A percentile compares a stretch with the other conserved stretches of the same genome.
phyloP scores from a whole-genome alignment of 768 basidiomycete species.

The Leucocoprinus leucothites region DNA sequence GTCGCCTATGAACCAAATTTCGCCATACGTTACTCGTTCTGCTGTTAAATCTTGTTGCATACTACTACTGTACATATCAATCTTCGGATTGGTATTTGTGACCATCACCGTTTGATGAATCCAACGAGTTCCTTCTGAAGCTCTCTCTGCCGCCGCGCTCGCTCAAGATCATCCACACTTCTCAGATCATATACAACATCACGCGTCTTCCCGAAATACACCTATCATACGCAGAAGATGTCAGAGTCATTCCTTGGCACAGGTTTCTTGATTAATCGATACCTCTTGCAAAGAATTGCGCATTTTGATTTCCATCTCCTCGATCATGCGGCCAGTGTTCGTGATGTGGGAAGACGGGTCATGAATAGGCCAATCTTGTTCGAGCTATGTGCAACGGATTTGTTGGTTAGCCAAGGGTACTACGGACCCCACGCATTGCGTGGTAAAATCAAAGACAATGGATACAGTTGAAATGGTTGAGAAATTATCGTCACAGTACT shows the following conservation, averaged over 20 bases:
- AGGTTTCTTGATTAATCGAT: conserved; percentile 14
- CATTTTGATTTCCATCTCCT: conserved; percentile 99
- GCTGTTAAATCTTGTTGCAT: background rate
- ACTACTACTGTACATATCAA: background rate
- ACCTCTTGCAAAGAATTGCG: conserved; percentile 90
- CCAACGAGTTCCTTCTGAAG: conserved; percentile 90
- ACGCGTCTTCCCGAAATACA: conserved; percentile 95
- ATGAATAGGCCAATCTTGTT: conserved; percentile 82
- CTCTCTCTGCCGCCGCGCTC: conserved; percentile 74
- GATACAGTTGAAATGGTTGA: background rate
- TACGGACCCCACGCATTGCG: too few relatives aligned
- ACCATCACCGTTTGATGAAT: conserved; percentile 65
- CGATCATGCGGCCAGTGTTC: conserved; percentile 94
- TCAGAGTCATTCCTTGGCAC: conserved; percentile 2
- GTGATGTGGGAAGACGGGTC: conserved; percentile 83
- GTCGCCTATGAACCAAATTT: too few relatives aligned
- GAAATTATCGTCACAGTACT: background rate
- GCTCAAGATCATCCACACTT: conserved; percentile 82
- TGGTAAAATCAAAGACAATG: too few relatives aligned
- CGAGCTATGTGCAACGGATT: conserved; percentile 47
- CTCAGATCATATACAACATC: conserved; percentile 93
- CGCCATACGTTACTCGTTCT: conserved; percentile 2
- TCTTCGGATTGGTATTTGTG: background rate
- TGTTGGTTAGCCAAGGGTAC: background rate
- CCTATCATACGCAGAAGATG: conserved; percentile 34